Base-by-base conservation (phyloP, 225 moss, liverwort and hornwort genomes). In the Bryum argenteum region DNA sequence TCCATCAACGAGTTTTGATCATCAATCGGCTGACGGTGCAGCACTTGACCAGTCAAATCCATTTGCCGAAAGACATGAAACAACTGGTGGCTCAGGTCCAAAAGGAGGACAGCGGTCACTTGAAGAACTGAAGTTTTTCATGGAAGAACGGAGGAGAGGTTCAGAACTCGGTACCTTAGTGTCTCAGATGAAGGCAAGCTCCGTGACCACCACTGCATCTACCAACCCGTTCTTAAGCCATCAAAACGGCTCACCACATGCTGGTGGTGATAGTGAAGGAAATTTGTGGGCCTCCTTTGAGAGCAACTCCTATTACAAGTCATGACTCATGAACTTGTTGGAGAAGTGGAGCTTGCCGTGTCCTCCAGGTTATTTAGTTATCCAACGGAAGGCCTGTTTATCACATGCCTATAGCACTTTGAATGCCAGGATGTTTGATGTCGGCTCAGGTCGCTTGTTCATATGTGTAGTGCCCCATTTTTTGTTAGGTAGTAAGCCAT, bases 181-280 rank as follows among this genome's bases (percentile, higher is more conserved):
- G 64, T 73, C 88, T 71, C 91, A 93, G 76, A 78, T 96, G 47
- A 93, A 96, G 90, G 88, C 90, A 89, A 81, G 75, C 81, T 67
- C 86, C 68, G 65, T 66, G 5, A 33, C 2, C 40, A 52, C 77
- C 55, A 59, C 69, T 75, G 72, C 75, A 56, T 74, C 77, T 59
- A 86, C 82, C 67, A 82, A 82, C 71, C 79, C 85, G 4, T 82
- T 82, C 66, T 77, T 79, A 76, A 22, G 67, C 40, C 74, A 79
- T 69, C 77, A 83, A 33, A 75, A 71, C 72, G 71, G 67, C 68
- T 67, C 79, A 39, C 50, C 79, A 61, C 82, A 64, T 10, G 55
- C 71, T 58, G 62, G 50, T 51, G 77, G 53, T 72, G 72, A 71
- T 13, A 71, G 66, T 57, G 83, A 83, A 40, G 75, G 71, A 78